Evolutionary conservation across 768 basidiomycete genomes (phyloP).

Genomic region (Pholiota microspora): DNA sequence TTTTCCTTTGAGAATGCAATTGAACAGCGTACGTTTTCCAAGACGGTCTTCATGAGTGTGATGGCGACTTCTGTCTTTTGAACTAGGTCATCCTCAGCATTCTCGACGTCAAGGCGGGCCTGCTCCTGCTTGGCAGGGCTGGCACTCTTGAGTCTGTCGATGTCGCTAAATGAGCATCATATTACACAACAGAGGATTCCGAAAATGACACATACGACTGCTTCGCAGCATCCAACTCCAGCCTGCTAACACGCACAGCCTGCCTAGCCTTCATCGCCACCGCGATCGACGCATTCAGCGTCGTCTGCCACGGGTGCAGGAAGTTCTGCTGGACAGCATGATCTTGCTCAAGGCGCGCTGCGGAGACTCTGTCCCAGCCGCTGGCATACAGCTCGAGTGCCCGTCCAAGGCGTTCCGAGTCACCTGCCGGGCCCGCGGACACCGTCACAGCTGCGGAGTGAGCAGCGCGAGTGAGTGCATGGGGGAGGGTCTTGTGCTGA

Average conservation of each 20-base stretch:
- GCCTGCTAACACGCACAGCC: slow-evolving; percentile 72
- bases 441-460: slow-evolving; percentile 53
- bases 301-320: slow-evolving; percentile 84
- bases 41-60: slow-evolving; percentile 95
- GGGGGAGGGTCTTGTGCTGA: slow-evolving; percentile 95
- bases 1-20: neutral
- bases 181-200: neutral
- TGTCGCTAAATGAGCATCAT: slow-evolving; percentile 1
- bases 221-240: slow-evolving; percentile 91
- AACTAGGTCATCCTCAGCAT: slow-evolving; percentile 93
- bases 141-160: slow-evolving; percentile 72
- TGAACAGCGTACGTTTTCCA: slow-evolving; percentile 81
- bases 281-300: slow-evolving; percentile 76
- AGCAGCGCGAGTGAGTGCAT: slow-evolving; percentile 86
- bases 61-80: slow-evolving; percentile 98
- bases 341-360: slow-evolving; percentile 81
- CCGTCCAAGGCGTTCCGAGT: slow-evolving; percentile 65
- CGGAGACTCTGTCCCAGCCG: slow-evolving; percentile 81
- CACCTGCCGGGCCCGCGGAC: slow-evolving; percentile 36
- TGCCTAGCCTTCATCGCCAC: slow-evolving; percentile 93
- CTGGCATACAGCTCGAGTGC: slow-evolving; percentile 76
- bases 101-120: slow-evolving; percentile 87
- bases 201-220: slow-evolving; percentile 55
- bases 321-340: slow-evolving; percentile 62
- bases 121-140: slow-evolving; percentile 82